Percentiles rank a stretch among this genome's conserved stretches.
phyloP scores from a whole-genome alignment of 768 basidiomycete genomes.

The Cystobasidium ongulense region DNA sequence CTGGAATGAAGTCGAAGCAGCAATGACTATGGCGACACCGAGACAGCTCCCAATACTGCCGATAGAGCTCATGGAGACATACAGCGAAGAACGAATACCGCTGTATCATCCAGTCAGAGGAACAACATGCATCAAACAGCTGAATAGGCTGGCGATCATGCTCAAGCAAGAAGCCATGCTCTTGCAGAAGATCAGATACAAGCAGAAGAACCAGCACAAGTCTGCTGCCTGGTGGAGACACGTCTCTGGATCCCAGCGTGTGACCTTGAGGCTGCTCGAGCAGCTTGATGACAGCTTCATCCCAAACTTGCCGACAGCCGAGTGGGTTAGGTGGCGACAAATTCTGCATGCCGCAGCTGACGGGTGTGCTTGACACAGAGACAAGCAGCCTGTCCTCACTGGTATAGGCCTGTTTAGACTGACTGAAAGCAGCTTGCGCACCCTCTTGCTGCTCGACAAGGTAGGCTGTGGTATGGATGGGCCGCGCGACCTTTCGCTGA shows the following conservation, averaged over 20 bases:
- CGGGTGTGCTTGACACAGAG: neutral
- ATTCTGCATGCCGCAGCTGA: neutral
- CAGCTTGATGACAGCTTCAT: neutral
- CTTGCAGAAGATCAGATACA: slow-evolving; percentile 23
- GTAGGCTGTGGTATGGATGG: neutral
- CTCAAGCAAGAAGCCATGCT: slow-evolving; percentile 9
- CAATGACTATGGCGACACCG: neutral
- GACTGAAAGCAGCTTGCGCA: neutral
- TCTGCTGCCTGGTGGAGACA: slow-evolving; percentile 30
- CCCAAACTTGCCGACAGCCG: neutral
- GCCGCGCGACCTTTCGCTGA: neutral
- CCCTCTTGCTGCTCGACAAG: neutral
- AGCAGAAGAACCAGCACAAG: slow-evolving; percentile 29
- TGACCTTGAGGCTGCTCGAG: neutral
- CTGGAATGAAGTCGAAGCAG: neutral
- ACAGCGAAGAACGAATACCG: neutral
- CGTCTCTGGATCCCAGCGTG: slow-evolving; percentile 8
- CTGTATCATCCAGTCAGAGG: neutral
- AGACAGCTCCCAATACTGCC: neutral
- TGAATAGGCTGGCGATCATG: slow-evolving; percentile 5
- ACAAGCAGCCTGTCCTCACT: neutral
- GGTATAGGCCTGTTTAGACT: neutral
- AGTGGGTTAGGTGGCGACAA: neutral
- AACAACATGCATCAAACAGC: slow-evolving; percentile 25
- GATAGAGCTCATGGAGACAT: neutral